Percentiles rank a stretch among this genome's conserved stretches.
Evolutionary conservation across 257 asterid species (phyloP).

Genomic region (Gardenia jasminoides): DNA sequence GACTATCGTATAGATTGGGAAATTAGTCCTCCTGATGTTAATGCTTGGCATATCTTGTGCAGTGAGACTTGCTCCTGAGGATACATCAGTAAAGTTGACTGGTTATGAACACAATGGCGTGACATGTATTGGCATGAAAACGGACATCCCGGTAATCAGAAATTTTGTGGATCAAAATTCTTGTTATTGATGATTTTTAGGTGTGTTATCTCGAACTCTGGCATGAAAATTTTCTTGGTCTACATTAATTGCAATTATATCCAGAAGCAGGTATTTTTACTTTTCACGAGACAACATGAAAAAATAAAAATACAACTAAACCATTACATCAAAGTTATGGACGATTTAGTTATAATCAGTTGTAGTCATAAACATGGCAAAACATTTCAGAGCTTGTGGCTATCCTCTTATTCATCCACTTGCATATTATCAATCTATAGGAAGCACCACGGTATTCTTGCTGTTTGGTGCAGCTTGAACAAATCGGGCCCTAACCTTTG

Average conservation of each 20-base stretch:
- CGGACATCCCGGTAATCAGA: conserved; percentile 74
- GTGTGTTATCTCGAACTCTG: neutral
- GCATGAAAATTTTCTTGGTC: neutral
- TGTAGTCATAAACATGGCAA: neutral
- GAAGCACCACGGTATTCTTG: conserved; percentile 22
- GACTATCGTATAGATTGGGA: too few relatives aligned
- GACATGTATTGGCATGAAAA: conserved; percentile 88
- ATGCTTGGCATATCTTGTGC: conserved; percentile 33
- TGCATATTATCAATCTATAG: conserved; percentile 20
- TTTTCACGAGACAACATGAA: neutral
- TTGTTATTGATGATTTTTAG: neutral
- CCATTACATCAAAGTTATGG: neutral
- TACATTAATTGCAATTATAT: neutral
- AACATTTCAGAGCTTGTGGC: conserved; percentile 10
- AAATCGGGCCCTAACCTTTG: conserved; percentile 33
- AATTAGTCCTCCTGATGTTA: conserved; percentile 6
- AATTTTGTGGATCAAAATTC: neutral
- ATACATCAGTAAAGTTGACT: conserved; percentile 61
- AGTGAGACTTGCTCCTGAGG: conserved; percentile 97
- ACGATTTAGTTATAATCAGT: neutral
- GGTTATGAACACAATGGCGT: conserved; percentile 82
- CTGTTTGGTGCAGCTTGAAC: conserved; percentile 30
- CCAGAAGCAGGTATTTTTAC: neutral
- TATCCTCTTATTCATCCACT: conserved; percentile 17
- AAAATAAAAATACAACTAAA: neutral